Base-by-base conservation (phyloP, 139 green algal species). In the Tetraselmis chui region DNA sequence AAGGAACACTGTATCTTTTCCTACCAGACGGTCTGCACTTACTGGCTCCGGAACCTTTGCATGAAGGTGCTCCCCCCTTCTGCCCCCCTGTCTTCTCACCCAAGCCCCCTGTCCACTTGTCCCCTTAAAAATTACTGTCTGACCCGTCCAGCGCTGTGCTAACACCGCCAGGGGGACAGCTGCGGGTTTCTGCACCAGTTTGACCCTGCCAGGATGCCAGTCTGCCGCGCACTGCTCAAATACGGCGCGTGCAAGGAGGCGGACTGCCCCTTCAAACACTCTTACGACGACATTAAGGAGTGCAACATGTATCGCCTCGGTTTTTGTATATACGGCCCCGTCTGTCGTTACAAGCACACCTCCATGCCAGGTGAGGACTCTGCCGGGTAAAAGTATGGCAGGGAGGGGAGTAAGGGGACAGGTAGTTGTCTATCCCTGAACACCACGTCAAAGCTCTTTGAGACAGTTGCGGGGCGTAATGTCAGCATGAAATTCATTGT, bases 221-320 rank as follows among this genome's bases (percentile, higher is more conserved):
- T 97, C 1, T 98, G 95, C 83, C 86, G 91, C 28, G 29, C 22
- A 83, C 84, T 96, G 29, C 82, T 94, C 28, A 95, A 95, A 67
- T 93, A 91, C 81, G 95, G 95, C n/a, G 89, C 93, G 83, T 99
- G 96, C 89, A 94, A 94, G 31, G 45, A 67, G 2, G 78, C 90
- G 25, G 95, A 98, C 88, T 98, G 95, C 87, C 91, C 91, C 18
- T 98, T 94, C 92, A 98, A 98, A 89, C 95, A 98, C 89, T 91
- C 87, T 30, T 84, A 91, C 29, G 96, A 98, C 1, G 94, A 98
- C 29, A 93, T 99, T 59, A 99, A 99, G 85, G 95, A 98, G 86
- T 99, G 96, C 89, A 98, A 99, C 90, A 98, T 98, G 96, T 99
- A 97, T 90, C 94, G 93, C 80, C 90, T 98, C 22, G 96, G 96